Conservation (phyloP, 2,329 filamentous ascomycete genomes). For the Colletotrichum lini region DNA sequence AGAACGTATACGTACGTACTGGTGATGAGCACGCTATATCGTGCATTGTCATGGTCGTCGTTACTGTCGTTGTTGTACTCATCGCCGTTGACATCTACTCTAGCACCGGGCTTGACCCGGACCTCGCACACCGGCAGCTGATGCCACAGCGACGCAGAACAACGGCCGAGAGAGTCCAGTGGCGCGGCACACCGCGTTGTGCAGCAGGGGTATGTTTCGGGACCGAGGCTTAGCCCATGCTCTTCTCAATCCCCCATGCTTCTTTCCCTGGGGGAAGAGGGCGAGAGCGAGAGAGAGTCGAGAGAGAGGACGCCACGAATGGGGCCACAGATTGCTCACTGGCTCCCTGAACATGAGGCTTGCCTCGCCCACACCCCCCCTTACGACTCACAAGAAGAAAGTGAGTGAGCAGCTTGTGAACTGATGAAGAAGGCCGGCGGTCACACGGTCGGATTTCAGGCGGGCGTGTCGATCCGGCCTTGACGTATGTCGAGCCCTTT, state of each 20-base stretch:
- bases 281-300: too few species aligned
- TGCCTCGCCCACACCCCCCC: neutral
- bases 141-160: neutral
- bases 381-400: too few species aligned
- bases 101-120: neutral
- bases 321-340: neutral
- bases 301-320: neutral
- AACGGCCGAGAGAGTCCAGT: neutral
- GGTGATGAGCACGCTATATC: too few species aligned
- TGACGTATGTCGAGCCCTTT: constrained; percentile 8
- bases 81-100: neutral
- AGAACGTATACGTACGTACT: too few species aligned
- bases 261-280: neutral
- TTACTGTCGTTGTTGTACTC: too few species aligned
- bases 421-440: constrained; percentile 5
- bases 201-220: neutral
- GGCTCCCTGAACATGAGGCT: neutral
- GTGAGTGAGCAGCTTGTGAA: neutral
- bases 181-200: neutral
- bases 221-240: too few species aligned
- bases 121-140: too few species aligned
- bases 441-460: constrained; percentile 8
- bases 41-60: too few species aligned
- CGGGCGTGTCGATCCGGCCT: neutral
- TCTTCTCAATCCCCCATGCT: neutral